Conservation (phyloP, 257 asterid species). For the Buddleja alternifolia region DNA sequence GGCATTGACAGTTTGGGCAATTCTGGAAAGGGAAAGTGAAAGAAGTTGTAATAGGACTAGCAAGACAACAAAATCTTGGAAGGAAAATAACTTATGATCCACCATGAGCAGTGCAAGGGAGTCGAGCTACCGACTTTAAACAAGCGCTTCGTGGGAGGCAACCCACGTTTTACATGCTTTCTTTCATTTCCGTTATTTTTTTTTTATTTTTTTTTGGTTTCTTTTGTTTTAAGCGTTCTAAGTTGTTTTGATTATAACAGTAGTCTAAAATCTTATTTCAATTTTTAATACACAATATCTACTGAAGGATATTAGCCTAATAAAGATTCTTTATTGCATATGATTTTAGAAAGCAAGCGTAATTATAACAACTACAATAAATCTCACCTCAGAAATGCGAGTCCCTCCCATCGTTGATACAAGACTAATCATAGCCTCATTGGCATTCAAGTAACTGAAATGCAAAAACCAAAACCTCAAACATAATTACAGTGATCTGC, state of each 20-base stretch:
- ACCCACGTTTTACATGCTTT: too few species aligned
- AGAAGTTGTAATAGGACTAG: too few species aligned
- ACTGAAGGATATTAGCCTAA: conserved; percentile 9
- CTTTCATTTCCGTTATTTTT: too few species aligned
- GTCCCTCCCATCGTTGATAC: conserved; percentile 48
- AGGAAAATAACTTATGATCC: too few species aligned
- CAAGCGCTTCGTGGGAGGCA: too few species aligned
- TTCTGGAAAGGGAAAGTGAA: too few species aligned
- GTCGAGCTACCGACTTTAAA: too few species aligned
- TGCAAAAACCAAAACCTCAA: conserved; percentile 15
- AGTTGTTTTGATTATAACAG: not conserved
- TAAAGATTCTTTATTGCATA: not conserved
- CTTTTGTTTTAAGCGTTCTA: too few species aligned
- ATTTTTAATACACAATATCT: conserved; percentile 10
- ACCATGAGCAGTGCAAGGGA: too few species aligned
- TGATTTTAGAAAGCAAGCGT: not conserved
- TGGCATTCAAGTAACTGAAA: conserved; percentile 52
- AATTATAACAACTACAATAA: conserved; percentile 21
- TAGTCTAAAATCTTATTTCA: not conserved
- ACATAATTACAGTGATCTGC: not conserved
- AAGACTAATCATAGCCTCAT: conserved; percentile 49
- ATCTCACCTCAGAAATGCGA: conserved; percentile 58
- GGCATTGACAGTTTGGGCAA: too few species aligned
- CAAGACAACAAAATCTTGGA: too few species aligned
- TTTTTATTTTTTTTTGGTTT: too few species aligned